Base-by-base conservation (phyloP, 352 stramenopile species). In the Pythium aquatile region DNA sequence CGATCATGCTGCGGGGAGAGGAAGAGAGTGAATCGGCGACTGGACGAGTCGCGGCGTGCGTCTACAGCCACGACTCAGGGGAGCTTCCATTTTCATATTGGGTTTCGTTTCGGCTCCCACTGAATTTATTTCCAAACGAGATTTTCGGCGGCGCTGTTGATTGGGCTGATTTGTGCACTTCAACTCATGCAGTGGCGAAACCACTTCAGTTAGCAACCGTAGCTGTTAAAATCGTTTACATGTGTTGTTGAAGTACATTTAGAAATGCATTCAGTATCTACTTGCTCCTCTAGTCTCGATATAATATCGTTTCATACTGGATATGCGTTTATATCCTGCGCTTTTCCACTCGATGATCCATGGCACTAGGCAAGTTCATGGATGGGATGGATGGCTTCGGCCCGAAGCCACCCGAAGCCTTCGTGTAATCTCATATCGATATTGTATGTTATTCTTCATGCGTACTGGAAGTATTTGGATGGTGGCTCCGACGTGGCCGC, bases 1-100 rank as follows among this genome's bases (percentile, higher is more conserved):
- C 5, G 35, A 65, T 46, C 59, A 65, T 65, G 42, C 20, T 32
- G 35, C 32, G 8, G 32, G 5, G 32, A 9, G 32, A 9, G 8
- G 32, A 9, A 35, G 32, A 35, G 40, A 13, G 16, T 8, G 16
- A 26, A 47, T 47, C 16, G 16, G 16, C 40, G 40, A 47, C 40
- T 47, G 40, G 40, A 8, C 16, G 40, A 47, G 40, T n/a, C 40
- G 40, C 16, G 3, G 39, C 3, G 20, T 14, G 40, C 40, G 40
- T 47, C 37, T 47, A 8, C 40, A 26, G 14, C 40, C 16, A 26
- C 14, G 40, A 47, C 17, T 47, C 40, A 20, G 40, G 1, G 20
- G 16, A 39, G 37, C 37, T 42, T 47, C 40, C 40, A 47, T 47
- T 47, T 47, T 47, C 14, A 24, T 24, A 24, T 24, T 24, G 20